A percentile compares a stretch with the other conserved stretches of the same genome.
phyloP scores from a whole-genome alignment of 345 rosid species.

The Noccaea bulbosa region DNA sequence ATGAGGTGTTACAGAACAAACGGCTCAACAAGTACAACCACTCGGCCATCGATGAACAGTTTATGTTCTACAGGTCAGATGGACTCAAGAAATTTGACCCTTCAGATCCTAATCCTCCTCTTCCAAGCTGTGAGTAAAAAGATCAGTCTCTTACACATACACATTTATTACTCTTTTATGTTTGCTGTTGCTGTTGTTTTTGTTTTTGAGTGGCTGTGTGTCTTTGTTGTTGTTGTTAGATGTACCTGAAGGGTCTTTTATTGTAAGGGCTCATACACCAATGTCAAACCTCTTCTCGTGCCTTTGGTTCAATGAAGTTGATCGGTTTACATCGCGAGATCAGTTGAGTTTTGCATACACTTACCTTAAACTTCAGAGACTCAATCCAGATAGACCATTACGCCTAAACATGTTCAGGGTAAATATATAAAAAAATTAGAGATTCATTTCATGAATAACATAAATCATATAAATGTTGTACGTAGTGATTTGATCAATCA shows the following conservation, averaged over 20 bases:
- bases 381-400: constrained; percentile 71
- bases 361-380: constrained; percentile 76
- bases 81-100: constrained; percentile 79
- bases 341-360: constrained; percentile 96
- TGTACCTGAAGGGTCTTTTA: constrained; percentile 98
- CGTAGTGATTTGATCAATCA: background rate
- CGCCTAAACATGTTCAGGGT: constrained; percentile 91
- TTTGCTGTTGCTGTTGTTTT: no score
- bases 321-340: constrained; percentile 89
- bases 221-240: constrained; percentile 55
- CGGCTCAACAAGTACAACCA: constrained; percentile 76
- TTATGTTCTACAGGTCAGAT: constrained; percentile 67
- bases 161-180: constrained; percentile 4
- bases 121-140: constrained; percentile 75
- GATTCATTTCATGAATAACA: no score
- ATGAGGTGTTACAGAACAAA: constrained; percentile 87
- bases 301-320: constrained; percentile 93
- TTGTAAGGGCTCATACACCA: constrained; percentile 84
- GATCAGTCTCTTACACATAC: no score
- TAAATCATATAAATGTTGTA: no score
- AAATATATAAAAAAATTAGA: background rate
- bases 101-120: constrained; percentile 60
- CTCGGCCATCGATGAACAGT: constrained; percentile 78
- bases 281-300: constrained; percentile 96
- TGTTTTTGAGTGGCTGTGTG: constrained; percentile 32